Percentiles rank a stretch among this genome's conserved stretches.
Evolutionary conservation across 2,329 filamentous ascomycete species (phyloP).

Genomic region (Ceratocystis cubensis): DNA sequence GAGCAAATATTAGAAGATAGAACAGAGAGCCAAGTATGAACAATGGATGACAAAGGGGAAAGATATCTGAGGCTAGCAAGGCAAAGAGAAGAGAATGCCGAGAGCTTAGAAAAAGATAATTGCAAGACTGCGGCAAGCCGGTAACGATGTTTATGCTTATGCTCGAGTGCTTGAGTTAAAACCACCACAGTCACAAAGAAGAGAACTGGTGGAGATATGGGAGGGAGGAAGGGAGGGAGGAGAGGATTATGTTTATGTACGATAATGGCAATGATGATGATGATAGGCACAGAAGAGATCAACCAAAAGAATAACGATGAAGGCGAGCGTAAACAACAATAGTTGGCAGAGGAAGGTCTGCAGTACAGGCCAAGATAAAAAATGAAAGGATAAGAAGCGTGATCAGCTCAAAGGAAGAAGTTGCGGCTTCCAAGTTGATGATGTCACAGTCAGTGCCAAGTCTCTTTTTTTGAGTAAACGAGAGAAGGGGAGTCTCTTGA

Average conservation of each 20-base stretch:
- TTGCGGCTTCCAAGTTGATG: background rate
- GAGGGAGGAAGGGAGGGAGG: background rate
- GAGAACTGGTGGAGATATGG: background rate
- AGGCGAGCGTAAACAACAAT: background rate
- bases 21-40: background rate
- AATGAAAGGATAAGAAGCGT: background rate
- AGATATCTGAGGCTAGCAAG: slow-evolving; percentile 1
- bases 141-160: background rate
- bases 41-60: background rate
- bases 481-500: slow-evolving; percentile 16
- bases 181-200: background rate
- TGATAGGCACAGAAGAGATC: background rate
- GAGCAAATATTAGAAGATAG: background rate
- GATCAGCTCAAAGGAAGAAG: slow-evolving; percentile 3
- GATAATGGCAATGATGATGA: background rate
- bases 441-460: slow-evolving; percentile 3
- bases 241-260: background rate
- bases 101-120: background rate
- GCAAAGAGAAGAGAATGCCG: background rate
- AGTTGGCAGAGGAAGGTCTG: background rate
- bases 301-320: background rate
- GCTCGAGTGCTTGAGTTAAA: background rate
- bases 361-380: background rate
- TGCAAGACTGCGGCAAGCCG: background rate
- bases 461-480: slow-evolving; percentile 5